Percentiles rank a stretch among this genome's conserved stretches.
Conservation (phyloP, 176 grass and related monocot species). For the Luzula sylvatica region DNA sequence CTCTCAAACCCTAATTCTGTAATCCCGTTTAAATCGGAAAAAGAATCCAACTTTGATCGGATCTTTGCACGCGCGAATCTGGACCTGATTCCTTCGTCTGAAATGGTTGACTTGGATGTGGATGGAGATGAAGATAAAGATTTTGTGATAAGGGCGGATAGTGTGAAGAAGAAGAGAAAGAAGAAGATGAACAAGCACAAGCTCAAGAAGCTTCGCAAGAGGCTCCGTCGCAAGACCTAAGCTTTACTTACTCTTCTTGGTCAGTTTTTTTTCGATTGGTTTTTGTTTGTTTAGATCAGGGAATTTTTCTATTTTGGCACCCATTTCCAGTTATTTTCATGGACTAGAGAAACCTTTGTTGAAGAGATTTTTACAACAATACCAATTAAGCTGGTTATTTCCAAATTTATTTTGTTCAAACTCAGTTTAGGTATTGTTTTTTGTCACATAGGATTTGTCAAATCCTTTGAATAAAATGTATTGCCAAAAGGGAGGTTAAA, state of each 20-base stretch:
- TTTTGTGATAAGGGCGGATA: conserved; percentile 67
- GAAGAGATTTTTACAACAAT: not conserved
- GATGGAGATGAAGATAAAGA: not conserved
- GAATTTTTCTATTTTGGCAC: not conserved
- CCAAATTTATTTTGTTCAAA: not conserved
- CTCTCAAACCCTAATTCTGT: not conserved
- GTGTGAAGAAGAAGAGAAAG: conserved; percentile 99
- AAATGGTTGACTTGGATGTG: not conserved
- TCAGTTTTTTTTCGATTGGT: conserved; percentile 1
- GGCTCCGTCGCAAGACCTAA: conserved; percentile 68
- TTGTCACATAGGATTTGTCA: not conserved
- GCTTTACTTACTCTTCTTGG: not conserved
- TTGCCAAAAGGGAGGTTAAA: conserved; percentile 1
- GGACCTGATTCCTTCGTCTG: conserved; percentile 23
- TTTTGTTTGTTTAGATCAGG: not conserved
- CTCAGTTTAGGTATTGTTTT: not conserved
- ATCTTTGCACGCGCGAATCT: conserved; percentile 33
- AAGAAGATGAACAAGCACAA: conserved; percentile 99
- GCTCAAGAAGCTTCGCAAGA: conserved; percentile 67
- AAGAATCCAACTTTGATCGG: conserved; percentile 12
- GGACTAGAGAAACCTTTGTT: not conserved
- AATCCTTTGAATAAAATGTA: conserved; percentile 2
- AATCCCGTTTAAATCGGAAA: conserved; percentile 17
- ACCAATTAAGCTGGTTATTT: not conserved
- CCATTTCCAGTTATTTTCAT: not conserved